Conservation (phyloP, 495 filamentous ascomycete species). For the Podospora sp. region DNA sequence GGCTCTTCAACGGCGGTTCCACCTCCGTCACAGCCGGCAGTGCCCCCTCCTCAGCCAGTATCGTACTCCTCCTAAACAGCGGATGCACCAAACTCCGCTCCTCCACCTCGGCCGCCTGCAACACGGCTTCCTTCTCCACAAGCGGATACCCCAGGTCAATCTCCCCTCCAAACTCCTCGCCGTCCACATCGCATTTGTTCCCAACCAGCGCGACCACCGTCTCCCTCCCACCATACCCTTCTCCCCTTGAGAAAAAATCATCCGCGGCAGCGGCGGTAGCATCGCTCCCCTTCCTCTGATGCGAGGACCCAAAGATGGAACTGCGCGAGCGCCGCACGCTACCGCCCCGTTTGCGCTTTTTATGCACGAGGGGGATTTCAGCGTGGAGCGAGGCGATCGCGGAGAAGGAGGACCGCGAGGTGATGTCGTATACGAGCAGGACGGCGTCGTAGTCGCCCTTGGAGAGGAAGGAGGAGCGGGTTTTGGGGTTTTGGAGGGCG, state of each 20-base stretch:
- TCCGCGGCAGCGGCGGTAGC: not conserved
- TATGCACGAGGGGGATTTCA: constrained; percentile 25
- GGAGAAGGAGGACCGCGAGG: constrained; percentile 24
- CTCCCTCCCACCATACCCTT: constrained; percentile 6
- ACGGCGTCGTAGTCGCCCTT: constrained; percentile 30
- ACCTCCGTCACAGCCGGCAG: not conserved
- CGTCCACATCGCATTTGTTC: constrained; percentile 31
- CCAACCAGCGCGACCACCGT: constrained; percentile 28
- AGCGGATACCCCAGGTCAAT: not conserved
- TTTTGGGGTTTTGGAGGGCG: constrained; percentile 19
- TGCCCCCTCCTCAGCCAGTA: constrained; percentile 2
- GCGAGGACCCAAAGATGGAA: constrained; percentile 11
- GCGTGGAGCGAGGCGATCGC: constrained; percentile 18
- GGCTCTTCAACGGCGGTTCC: constrained; percentile 1
- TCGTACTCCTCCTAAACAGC: constrained; percentile 23
- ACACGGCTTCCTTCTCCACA: constrained; percentile 21
- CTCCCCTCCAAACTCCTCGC: not conserved
- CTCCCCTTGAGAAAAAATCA: not conserved
- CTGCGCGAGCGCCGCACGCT: constrained; percentile 5
- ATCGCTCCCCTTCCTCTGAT: not conserved
- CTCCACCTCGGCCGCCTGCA: constrained; percentile 24
- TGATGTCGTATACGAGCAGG: constrained; percentile 33
- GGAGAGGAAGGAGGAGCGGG: constrained; percentile 18
- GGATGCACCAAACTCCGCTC: constrained; percentile 29
- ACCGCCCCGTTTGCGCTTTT: not conserved